phyloP scores from a whole-genome alignment of 2,329 filamentous ascomycete species.

The Teratosphaeriaceae sp. region DNA sequence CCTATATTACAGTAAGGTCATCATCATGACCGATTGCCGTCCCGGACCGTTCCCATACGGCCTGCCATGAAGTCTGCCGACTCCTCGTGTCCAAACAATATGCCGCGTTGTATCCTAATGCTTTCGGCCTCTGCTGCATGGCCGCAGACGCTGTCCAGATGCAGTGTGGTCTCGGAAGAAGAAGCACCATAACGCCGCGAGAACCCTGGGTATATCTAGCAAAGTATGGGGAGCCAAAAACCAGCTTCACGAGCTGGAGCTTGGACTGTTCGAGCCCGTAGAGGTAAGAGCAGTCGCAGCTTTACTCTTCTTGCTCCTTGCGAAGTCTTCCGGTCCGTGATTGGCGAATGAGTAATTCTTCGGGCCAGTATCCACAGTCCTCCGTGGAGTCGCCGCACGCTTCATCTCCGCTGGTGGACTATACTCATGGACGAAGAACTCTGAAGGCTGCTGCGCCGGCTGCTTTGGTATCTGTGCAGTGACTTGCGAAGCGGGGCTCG shows the following conservation, averaged over 20 bases:
- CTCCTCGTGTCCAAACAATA: no score
- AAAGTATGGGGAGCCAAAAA: neutral
- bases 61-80: no score
- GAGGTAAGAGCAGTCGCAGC: neutral
- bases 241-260: slow-evolving; percentile 1
- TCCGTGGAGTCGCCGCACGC: slow-evolving; percentile 24
- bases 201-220: neutral
- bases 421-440: slow-evolving; percentile 43
- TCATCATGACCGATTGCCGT: no score
- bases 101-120: no score
- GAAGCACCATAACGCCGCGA: neutral
- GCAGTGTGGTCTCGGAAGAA: no score
- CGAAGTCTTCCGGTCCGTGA: slow-evolving; percentile 39
- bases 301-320: slow-evolving; percentile 21
- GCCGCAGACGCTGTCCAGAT: no score
- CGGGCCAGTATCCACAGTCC: slow-evolving; percentile 23
- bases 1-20: no score
- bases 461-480: slow-evolving; percentile 28
- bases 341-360: slow-evolving; percentile 46
- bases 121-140: no score
- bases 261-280: slow-evolving; percentile 6
- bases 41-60: no score
- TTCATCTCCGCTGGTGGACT: slow-evolving; percentile 38
- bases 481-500: slow-evolving; percentile 15
- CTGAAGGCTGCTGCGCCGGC: slow-evolving; percentile 19